Base-by-base conservation (phyloP, 1,139 yeast genomes). In the Yamadazyma triangularis region DNA sequence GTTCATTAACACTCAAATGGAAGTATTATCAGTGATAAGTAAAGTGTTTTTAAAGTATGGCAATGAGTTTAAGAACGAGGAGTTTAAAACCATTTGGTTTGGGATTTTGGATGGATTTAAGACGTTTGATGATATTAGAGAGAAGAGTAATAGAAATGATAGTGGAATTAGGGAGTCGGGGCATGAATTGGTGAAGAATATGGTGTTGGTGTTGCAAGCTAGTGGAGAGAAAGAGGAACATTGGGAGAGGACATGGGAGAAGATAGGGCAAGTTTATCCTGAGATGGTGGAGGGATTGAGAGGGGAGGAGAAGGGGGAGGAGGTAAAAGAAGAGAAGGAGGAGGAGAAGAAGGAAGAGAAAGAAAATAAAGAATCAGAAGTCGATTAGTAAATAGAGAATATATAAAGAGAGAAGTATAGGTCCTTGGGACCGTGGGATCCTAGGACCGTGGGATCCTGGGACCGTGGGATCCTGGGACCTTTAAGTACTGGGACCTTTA, bases 21-120 rank as follows among this genome's bases (percentile, higher is more conserved):
- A 82, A 39, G 76, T 83, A 1, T 67, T 91, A 32, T 68, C 78
- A 9, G 56, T 86, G 28, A 64, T 82, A 10, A 78, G 94, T 38
- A 84, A 83, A 49, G 76, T 82, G 3, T 85, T 85, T 47, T 58
- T 89, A 41, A 80, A 79, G 32, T 77, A 49, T 34, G 39, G 48
- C 25, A 45, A 42, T 15, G 41, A 50, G 6, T 50, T 64, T 26
- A 36, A 32, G 4, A 6, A 6, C 4, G 53, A 50, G 6, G 60
- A 57, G 18, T 38, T 51, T 12, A 50, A 51, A 13, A 38, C 37
- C 9, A 50, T 59, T 10, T 68, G 73, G 74, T 40, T 62, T 27
- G 60, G 54, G 0, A 51, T 66, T 13, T 48, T 68, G 27, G 62
- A 62, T 13, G 49, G 53, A 26, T 56, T 64, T 36, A 47, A 47